Base-by-base conservation (phyloP, 176 grass and related monocot species). In the Thinopyrum elongatum region DNA sequence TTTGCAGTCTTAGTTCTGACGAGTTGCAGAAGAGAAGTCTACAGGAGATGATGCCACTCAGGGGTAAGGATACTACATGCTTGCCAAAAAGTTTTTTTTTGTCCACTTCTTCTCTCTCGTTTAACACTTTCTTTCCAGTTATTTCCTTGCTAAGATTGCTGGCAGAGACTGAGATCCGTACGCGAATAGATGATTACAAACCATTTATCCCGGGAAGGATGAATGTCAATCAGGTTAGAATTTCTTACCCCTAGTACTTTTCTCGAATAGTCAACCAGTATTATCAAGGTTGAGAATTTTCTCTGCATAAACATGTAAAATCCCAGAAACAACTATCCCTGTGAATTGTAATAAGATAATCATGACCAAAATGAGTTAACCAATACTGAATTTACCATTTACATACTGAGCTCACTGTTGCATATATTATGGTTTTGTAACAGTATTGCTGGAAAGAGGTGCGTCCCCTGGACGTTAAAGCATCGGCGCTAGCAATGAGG, bases 141-240 rank as follows among this genome's bases (percentile, higher is more conserved):
- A 72, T 87, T 74, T 87, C 30, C 67, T 80, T 87, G 0, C 70
- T 87, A 25, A 75, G 70, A 17, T 76, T 87, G 61, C 79, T 87
- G 44, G 25, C 86, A 17, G 86, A 87, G 71, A 36, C 39, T 76
- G 61, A 87, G 3, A 77, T 87, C 60, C 59, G 44, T 39, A 74
- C 70, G 29, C 17, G 23, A 36, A 2, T 73, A 59, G 70, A 29
- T 3, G 12, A 23, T 4, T 87, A 76, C 59, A 12, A 17, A 16
- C 0, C 70, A 76, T 14, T 7, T 39, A 5, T 12, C 10, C 7
- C 25, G 17, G 1, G 11, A 23, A 4, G 73, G 4, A 35, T 31
- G 3, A 2, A 23, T 49, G 66, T 53, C 38, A 27, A 22, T 73
- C 31, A 1, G 76, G 85, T 86, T 65, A 42, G 11, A 21, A 4